phyloP scores from a whole-genome alignment of 2,329 filamentous ascomycete genomes.

The Penicillium sp. region DNA sequence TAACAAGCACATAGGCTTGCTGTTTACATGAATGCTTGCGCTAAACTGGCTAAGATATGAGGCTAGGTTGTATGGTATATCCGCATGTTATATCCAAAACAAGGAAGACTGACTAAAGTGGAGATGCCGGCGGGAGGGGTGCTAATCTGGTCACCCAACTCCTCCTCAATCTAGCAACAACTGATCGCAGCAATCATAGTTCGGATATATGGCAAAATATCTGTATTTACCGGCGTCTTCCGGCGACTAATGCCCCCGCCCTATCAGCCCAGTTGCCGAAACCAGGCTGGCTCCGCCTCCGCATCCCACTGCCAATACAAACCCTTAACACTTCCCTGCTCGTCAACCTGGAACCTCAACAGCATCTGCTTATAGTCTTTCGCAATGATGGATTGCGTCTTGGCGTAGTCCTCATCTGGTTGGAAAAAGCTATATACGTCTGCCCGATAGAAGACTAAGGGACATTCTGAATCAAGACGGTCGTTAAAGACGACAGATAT shows the following conservation, averaged over 20 bases:
- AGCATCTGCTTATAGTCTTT: neutral
- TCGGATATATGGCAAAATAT: too few species aligned
- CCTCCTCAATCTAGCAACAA: too few species aligned
- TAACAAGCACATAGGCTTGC: too few species aligned
- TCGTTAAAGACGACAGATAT: neutral
- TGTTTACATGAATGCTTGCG: too few species aligned
- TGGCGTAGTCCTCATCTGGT: neutral
- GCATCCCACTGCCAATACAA: conserved; percentile 5
- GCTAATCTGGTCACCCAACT: too few species aligned
- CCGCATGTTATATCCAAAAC: too few species aligned
- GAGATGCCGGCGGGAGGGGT: too few species aligned
- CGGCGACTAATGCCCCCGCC: too few species aligned
- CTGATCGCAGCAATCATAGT: too few species aligned
- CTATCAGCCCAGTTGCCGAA: neutral
- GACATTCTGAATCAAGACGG: neutral
- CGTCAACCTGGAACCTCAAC: neutral
- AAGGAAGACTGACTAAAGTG: too few species aligned
- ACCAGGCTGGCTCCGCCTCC: neutral
- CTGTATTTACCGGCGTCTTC: neutral
- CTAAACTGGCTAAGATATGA: too few species aligned
- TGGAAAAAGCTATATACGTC: conserved; percentile 2
- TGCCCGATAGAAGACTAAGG: neutral
- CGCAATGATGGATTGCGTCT: neutral
- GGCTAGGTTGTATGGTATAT: too few species aligned
- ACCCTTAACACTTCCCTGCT: neutral